Percentiles rank a stretch among this genome's conserved stretches.
These are phyloP conservation scores for Metarhizium album DNA, from an alignment of 2,329 filamentous ascomycete species.

Conservation along the genomic window DNA sequence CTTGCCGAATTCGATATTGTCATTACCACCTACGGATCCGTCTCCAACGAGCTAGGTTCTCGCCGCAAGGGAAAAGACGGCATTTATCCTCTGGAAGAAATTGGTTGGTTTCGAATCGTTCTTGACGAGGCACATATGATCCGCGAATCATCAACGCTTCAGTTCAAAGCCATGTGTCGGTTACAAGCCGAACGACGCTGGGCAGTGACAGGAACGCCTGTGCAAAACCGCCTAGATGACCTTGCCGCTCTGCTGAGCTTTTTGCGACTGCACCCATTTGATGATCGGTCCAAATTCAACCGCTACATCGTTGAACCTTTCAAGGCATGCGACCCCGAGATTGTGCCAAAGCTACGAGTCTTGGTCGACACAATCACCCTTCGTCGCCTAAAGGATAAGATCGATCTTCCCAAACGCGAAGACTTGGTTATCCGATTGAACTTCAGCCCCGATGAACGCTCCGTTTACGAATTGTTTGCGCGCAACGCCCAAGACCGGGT, in stretches of 20 bases:
- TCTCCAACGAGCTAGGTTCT: constrained; percentile 65
- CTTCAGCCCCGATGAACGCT: constrained; percentile 64
- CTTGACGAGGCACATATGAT: constrained; percentile 94
- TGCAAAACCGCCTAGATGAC: constrained; percentile 89
- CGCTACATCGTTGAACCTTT: constrained; percentile 76
- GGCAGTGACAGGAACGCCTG: constrained; percentile 94
- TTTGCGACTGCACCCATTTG: constrained; percentile 73
- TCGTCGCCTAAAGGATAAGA: constrained; percentile 82
- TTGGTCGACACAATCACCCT: constrained; percentile 92
- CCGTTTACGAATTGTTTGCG: constrained; percentile 76
- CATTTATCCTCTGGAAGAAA: constrained; percentile 56
- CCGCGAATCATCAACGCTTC: constrained; percentile 68
- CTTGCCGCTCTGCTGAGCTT: constrained; percentile 80
- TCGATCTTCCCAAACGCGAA: constrained; percentile 64
- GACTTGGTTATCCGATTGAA: constrained; percentile 65
- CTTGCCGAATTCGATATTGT: constrained; percentile 72
- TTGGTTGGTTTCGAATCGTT: constrained; percentile 89
- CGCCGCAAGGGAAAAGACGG: constrained; percentile 51
- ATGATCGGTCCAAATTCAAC: constrained; percentile 64
- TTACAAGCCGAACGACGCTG: constrained; percentile 74
- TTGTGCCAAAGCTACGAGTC: constrained; percentile 74
- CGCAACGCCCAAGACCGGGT: constrained; percentile 72
- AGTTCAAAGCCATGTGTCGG: constrained; percentile 75
- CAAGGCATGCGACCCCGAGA: constrained; percentile 74
- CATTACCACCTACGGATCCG: constrained; percentile 85